Evolutionary conservation across 2,329 filamentous ascomycete species (phyloP).

Genomic region (Mycocentrospora acerina): DNA sequence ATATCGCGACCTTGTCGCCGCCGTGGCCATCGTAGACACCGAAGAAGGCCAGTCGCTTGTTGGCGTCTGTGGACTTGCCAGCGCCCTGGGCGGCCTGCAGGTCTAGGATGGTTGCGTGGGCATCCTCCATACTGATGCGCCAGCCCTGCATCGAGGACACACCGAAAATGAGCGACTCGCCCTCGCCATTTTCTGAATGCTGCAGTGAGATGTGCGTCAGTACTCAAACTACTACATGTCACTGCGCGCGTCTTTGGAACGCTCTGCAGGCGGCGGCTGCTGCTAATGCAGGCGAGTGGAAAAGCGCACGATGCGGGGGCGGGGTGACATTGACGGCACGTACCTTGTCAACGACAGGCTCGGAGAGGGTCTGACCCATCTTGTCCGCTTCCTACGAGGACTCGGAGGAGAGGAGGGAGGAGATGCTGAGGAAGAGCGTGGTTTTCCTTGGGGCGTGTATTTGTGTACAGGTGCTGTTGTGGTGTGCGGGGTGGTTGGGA

Average conservation of each 20-base stretch:
- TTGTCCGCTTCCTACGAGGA: conserved; percentile 35
- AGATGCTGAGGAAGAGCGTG: conserved; percentile 21
- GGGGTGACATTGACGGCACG: conserved; percentile 40
- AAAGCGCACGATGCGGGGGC: conserved; percentile 26
- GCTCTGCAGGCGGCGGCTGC: conserved; percentile 12
- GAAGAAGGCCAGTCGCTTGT: conserved; percentile 86
- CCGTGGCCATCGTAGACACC: conserved; percentile 98
- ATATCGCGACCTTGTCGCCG: conserved; percentile 92
- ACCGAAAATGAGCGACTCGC: conserved; percentile 90
- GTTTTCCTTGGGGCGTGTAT: conserved; percentile 35
- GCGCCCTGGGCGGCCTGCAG: conserved; percentile 64
- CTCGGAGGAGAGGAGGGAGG: conserved; percentile 21
- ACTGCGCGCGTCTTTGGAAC: conserved; percentile 1
- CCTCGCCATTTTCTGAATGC: conserved; percentile 86
- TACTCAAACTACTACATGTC: not conserved
- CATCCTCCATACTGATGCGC: conserved; percentile 99
- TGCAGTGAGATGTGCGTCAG: conserved; percentile 42
- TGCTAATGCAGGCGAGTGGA: conserved; percentile 1
- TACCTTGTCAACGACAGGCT: conserved; percentile 99
- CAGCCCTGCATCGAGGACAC: conserved; percentile 99
- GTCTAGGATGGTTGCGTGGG: conserved; percentile 87
- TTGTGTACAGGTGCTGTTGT: conserved; percentile 27
- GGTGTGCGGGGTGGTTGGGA: conserved; percentile 29
- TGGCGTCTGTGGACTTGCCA: conserved; percentile 61
- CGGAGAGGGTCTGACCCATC: conserved; percentile 99